Evolutionary conservation across 371 early-diverging fungal species (phyloP).

Genomic region (Choanephora cucurbitarum): DNA sequence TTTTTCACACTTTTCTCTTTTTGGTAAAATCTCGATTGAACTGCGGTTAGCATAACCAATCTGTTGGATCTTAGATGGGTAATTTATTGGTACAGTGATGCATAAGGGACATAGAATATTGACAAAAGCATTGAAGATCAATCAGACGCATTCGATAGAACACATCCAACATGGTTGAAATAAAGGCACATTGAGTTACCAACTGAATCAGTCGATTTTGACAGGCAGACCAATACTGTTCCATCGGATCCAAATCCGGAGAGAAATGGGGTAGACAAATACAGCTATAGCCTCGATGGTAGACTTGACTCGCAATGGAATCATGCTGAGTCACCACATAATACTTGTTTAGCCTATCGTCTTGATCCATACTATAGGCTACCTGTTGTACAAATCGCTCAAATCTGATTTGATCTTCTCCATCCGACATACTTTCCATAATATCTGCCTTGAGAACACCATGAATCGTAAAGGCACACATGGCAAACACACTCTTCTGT

Average conservation of each 20-base stretch:
- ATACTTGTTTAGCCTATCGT: not conserved
- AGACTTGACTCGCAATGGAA: not conserved
- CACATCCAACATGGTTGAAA: not conserved
- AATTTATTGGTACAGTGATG: not conserved
- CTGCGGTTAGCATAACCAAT: too few relatives aligned
- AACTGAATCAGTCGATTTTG: not conserved
- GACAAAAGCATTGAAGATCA: not conserved
- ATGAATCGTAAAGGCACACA: not conserved
- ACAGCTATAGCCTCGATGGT: not conserved
- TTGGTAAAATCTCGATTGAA: too few relatives aligned
- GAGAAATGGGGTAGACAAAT: not conserved
- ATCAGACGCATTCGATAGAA: not conserved
- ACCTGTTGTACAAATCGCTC: not conserved
- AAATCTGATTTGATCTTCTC: not conserved
- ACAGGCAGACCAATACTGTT: constrained; percentile 2
- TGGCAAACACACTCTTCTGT: not conserved
- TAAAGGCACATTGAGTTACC: not conserved
- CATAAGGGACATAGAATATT: not conserved
- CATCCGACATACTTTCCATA: not conserved
- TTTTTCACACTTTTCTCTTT: not conserved
- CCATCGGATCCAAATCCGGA: constrained; percentile 6
- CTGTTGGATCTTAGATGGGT: not conserved
- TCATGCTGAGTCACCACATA: not conserved
- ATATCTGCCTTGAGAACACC: not conserved
- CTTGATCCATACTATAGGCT: not conserved